A percentile compares a stretch with the other conserved stretches of the same genome.
These are phyloP conservation scores for Camellia lanceoleosa DNA, from an alignment of 148 eudicot species.

Conservation along the genomic window DNA sequence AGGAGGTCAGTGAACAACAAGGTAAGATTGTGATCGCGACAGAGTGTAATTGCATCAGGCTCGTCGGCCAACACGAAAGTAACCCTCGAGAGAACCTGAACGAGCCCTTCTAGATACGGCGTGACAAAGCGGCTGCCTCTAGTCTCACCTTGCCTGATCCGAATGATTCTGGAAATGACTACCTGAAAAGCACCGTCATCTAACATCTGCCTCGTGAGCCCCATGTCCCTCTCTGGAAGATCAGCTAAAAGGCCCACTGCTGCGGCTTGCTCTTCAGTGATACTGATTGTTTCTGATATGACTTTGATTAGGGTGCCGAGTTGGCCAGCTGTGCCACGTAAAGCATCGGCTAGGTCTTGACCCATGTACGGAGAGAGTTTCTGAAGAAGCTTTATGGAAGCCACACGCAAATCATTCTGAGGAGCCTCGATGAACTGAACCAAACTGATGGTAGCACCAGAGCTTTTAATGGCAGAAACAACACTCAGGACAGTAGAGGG, in stretches of 20 bases:
- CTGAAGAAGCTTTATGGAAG: slow-evolving; percentile 69
- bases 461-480: slow-evolving; percentile 83
- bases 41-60: slow-evolving; percentile 49
- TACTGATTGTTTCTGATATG: slow-evolving; percentile 43
- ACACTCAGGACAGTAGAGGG: slow-evolving; percentile 47
- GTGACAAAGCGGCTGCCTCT: slow-evolving; percentile 69
- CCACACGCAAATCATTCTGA: slow-evolving; percentile 61
- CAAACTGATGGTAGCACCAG: slow-evolving; percentile 78
- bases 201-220: slow-evolving; percentile 63
- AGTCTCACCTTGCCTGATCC: slow-evolving; percentile 65
- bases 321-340: slow-evolving; percentile 71
- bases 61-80: slow-evolving; percentile 64
- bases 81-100: slow-evolving; percentile 63
- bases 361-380: slow-evolving; percentile 76
- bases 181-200: slow-evolving; percentile 51
- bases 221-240: slow-evolving; percentile 62
- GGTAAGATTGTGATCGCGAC: slow-evolving; percentile 53
- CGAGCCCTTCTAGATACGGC: slow-evolving; percentile 82
- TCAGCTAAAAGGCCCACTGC: slow-evolving; percentile 77
- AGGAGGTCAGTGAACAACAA: slow-evolving; percentile 61
- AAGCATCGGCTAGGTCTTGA: slow-evolving; percentile 61
- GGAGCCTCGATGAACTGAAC: slow-evolving; percentile 82
- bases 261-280: slow-evolving; percentile 82
- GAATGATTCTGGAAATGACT: slow-evolving; percentile 46
- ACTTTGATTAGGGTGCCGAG: slow-evolving; percentile 66